Percentiles rank a stretch among this genome's conserved stretches.
Conservation (phyloP, 129 eudicot genomes). For the Mikania micrantha region DNA sequence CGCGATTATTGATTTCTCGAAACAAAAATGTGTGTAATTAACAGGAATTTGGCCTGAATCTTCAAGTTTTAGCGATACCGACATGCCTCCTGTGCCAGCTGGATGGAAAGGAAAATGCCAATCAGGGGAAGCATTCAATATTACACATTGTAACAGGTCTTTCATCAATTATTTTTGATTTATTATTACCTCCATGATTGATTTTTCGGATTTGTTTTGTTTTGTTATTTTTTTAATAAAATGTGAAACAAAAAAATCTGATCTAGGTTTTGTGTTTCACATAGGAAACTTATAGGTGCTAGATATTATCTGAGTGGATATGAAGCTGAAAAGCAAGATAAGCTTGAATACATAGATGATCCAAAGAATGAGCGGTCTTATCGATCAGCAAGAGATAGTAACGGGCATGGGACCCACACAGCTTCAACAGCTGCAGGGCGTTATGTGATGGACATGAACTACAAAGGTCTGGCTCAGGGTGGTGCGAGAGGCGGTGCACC, state of each 20-base stretch:
- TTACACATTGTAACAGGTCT: constrained; percentile 80
- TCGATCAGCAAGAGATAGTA: constrained; percentile 67
- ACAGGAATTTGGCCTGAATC: constrained; percentile 94
- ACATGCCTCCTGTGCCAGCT: constrained; percentile 85
- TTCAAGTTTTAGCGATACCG: constrained; percentile 62
- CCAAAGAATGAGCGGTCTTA: constrained; percentile 33
- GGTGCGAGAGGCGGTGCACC: constrained; percentile 89
- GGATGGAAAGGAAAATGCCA: constrained; percentile 83
- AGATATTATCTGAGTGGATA: constrained; percentile 68
- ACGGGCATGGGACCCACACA: constrained; percentile 82
- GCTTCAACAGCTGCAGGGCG: constrained; percentile 89
- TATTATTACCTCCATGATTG: constrained; percentile 4
- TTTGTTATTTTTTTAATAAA: not conserved
- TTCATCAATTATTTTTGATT: not conserved
- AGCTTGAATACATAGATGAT: constrained; percentile 25
- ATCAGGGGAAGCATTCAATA: constrained; percentile 78
- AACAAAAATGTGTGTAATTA: not conserved
- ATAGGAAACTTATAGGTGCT: constrained; percentile 85
- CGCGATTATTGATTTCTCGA: not conserved
- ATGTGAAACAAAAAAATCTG: not conserved
- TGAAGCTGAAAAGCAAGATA: constrained; percentile 39
- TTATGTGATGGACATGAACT: constrained; percentile 56
- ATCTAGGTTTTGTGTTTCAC: not conserved
- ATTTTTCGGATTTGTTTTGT: not conserved
- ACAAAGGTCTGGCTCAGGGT: constrained; percentile 63